Evolutionary conservation across 1,284 basidiomycete species (phyloP).

Genomic region (Tilletia indica): DNA sequence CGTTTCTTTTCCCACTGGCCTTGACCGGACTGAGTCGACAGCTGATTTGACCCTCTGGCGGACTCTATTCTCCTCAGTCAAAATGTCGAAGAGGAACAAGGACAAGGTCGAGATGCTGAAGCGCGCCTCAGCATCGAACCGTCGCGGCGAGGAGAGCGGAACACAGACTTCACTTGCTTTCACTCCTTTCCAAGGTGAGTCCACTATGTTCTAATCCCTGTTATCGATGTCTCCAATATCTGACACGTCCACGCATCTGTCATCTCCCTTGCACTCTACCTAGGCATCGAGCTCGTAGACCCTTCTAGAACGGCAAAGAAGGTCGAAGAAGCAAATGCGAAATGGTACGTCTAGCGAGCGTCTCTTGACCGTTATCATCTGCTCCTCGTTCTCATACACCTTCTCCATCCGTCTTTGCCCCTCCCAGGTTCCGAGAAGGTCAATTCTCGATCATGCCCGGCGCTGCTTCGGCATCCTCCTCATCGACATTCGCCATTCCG

Average conservation of each 20-base stretch:
- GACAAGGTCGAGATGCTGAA: constrained; percentile 63
- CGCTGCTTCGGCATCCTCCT: constrained; percentile 16
- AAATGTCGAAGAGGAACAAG: constrained; percentile 94
- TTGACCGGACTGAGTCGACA: no score
- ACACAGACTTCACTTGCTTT: constrained; percentile 88
- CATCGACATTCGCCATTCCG: constrained; percentile 4
- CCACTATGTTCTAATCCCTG: constrained; percentile 58
- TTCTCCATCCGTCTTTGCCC: neutral
- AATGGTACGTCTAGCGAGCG: constrained; percentile 41
- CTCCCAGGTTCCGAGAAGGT: constrained; percentile 43
- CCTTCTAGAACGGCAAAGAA: constrained; percentile 45
- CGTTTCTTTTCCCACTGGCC: constrained; percentile 7
- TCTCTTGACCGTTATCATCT: neutral
- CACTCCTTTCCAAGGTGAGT: constrained; percentile 79
- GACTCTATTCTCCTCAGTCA: constrained; percentile 63
- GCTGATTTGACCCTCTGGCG: constrained; percentile 19
- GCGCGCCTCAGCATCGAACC: neutral
- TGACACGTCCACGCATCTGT: no score
- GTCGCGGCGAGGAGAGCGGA: constrained; percentile 68
- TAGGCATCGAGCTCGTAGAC: constrained; percentile 57
- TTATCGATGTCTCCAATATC: neutral
- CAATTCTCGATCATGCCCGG: constrained; percentile 51
- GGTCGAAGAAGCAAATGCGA: constrained; percentile 55
- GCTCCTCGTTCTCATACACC: neutral
- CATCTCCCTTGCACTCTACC: neutral